Conservation (phyloP, 805 yeast genomes). For the Lachancea dasiensis region DNA sequence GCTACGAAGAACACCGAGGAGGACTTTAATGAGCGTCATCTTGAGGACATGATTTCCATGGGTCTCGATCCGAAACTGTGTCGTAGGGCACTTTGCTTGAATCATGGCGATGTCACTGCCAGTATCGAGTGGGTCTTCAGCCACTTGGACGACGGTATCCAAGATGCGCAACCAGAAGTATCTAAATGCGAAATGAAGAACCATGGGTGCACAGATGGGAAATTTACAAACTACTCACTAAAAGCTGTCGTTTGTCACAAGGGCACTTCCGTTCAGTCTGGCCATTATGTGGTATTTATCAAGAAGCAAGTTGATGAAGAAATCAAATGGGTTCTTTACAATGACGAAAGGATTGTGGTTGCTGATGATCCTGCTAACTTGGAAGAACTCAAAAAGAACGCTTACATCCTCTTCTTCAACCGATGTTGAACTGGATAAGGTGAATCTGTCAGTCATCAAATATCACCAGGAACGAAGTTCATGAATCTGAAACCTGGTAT, state of each 20-base stretch:
- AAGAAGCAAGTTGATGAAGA: conserved; percentile 37
- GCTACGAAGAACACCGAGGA: conserved; percentile 6
- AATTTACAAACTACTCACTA: conserved; percentile 31
- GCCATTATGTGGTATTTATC: conserved; percentile 82
- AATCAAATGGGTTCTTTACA: conserved; percentile 67
- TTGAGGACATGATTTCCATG: conserved; percentile 45
- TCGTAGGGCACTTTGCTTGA: conserved; percentile 62
- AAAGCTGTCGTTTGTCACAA: conserved; percentile 78
- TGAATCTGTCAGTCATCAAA: too few relatives aligned
- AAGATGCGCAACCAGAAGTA: conserved; percentile 37
- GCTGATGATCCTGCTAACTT: conserved; percentile 39
- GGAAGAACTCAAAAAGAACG: conserved; percentile 42
- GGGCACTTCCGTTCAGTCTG: conserved; percentile 84
- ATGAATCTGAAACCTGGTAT: conserved; percentile 3
- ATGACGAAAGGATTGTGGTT: conserved; percentile 81
- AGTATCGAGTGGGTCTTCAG: conserved; percentile 90
- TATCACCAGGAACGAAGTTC: conserved; percentile 2
- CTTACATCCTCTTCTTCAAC: conserved; percentile 39
- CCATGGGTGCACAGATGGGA: conserved; percentile 16
- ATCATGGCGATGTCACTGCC: conserved; percentile 55
- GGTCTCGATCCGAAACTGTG: conserved; percentile 68
- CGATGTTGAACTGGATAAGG: background rate
- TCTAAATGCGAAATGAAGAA: conserved; percentile 9
- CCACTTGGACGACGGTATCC: conserved; percentile 68
- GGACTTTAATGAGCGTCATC: conserved; percentile 22